Percentiles rank a stretch among this genome's conserved stretches.
These are phyloP conservation scores for Salinomyces thailandicus DNA, from an alignment of 2,329 filamentous ascomycete genomes.

Conservation along the genomic window DNA sequence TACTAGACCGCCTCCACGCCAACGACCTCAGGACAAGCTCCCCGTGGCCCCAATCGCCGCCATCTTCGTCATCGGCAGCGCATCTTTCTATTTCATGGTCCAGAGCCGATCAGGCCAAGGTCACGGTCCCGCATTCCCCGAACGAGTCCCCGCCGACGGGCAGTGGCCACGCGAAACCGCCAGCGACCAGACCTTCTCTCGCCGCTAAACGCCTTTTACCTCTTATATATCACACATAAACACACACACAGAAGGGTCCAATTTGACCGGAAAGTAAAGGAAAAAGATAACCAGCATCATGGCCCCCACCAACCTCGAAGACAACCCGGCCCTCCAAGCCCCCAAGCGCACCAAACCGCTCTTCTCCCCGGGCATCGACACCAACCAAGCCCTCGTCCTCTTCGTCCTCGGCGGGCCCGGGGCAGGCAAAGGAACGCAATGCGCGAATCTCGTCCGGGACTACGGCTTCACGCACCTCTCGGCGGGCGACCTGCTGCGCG, in stretches of 20 bases:
- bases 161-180: slow-evolving; percentile 18
- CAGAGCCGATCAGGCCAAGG: slow-evolving; percentile 34
- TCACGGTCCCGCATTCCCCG: slow-evolving; percentile 16
- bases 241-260: slow-evolving; percentile 22
- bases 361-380: slow-evolving; percentile 50
- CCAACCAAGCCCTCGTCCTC: slow-evolving; percentile 69
- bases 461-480: slow-evolving; percentile 90
- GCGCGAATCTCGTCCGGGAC: slow-evolving; percentile 71
- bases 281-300: slow-evolving; percentile 11
- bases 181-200: slow-evolving; percentile 9
- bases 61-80: slow-evolving; percentile 38
- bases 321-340: slow-evolving; percentile 32
- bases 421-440: slow-evolving; percentile 94
- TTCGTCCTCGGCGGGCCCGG: slow-evolving; percentile 95
- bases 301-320: slow-evolving; percentile 6
- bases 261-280: slow-evolving; percentile 23
- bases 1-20: neutral
- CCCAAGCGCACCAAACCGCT: slow-evolving; percentile 52
- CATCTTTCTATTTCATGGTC: slow-evolving; percentile 37
- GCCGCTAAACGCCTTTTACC: slow-evolving; percentile 3
- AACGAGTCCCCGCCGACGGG: slow-evolving; percentile 19
- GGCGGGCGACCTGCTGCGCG: slow-evolving; percentile 84
- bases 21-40: slow-evolving; percentile 22
- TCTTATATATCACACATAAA: neutral
- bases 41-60: slow-evolving; percentile 36